Evolutionary conservation across 495 filamentous ascomycete species (phyloP).

Genomic region (Daldinia loculata): DNA sequence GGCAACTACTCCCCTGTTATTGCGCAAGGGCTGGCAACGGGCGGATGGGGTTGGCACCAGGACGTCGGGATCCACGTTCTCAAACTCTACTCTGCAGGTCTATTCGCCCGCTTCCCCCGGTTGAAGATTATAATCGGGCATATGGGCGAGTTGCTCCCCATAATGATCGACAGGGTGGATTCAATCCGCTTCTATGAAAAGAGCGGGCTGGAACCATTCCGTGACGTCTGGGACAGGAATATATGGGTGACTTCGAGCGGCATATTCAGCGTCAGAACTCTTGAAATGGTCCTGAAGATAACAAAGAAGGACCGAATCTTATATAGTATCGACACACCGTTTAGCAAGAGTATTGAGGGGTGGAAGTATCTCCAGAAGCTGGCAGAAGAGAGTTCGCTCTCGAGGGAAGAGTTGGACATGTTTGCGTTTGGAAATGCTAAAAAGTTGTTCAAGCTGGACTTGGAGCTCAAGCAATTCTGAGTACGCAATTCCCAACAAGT

Average conservation of each 20-base stretch:
- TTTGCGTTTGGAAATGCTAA: slow-evolving; percentile 67
- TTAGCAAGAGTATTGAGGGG: slow-evolving; percentile 55
- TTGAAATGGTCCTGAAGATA: slow-evolving; percentile 57
- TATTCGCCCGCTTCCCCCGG: slow-evolving; percentile 62
- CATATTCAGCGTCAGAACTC: slow-evolving; percentile 58
- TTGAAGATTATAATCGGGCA: slow-evolving; percentile 73
- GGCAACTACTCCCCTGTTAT: slow-evolving; percentile 56
- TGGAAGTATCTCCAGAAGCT: slow-evolving; percentile 59
- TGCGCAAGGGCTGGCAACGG: slow-evolving; percentile 43
- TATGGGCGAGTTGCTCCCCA: slow-evolving; percentile 71
- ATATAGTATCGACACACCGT: slow-evolving; percentile 70
- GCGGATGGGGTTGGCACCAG: slow-evolving; percentile 57
- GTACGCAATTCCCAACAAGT: neutral
- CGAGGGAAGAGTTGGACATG: slow-evolving; percentile 58
- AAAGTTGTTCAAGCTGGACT: slow-evolving; percentile 55
- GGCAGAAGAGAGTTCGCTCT: slow-evolving; percentile 60
- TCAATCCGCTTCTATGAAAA: slow-evolving; percentile 59
- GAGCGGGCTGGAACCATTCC: slow-evolving; percentile 58
- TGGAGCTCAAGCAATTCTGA: slow-evolving; percentile 24
- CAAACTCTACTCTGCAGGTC: slow-evolving; percentile 46
- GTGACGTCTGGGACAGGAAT: slow-evolving; percentile 67
- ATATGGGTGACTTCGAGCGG: slow-evolving; percentile 73
- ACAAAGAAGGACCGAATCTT: slow-evolving; percentile 61
- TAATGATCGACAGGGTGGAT: slow-evolving; percentile 68
- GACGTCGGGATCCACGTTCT: slow-evolving; percentile 56